Conservation (phyloP, 2,329 filamentous ascomycete species). For the Colletotrichum orchidophilum region DNA sequence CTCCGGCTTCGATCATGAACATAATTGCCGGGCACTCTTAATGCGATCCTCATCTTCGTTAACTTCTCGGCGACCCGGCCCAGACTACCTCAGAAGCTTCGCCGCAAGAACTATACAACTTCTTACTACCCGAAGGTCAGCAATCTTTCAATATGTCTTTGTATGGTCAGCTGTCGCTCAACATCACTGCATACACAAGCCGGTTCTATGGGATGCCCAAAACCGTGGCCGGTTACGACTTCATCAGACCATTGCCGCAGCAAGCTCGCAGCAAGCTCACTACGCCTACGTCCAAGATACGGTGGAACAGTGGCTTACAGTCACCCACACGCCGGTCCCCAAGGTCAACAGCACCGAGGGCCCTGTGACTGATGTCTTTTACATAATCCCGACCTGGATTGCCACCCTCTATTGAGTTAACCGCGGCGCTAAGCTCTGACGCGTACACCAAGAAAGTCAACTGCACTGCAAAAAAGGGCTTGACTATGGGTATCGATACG, state of each 20-base stretch:
- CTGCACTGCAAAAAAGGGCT: slow-evolving; percentile 42
- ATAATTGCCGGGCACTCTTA: slow-evolving; percentile 43
- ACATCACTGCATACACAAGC: slow-evolving; percentile 37
- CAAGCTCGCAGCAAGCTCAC: slow-evolving; percentile 38
- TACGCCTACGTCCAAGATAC: slow-evolving; percentile 43
- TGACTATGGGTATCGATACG: slow-evolving; percentile 45
- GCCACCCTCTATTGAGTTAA: slow-evolving; percentile 40
- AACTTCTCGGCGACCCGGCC: slow-evolving; percentile 48
- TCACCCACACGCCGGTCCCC: slow-evolving; percentile 23
- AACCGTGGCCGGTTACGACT: slow-evolving; percentile 37
- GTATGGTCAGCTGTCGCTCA: slow-evolving; percentile 34
- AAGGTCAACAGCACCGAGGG: slow-evolving; percentile 20
- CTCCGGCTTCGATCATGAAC: slow-evolving; percentile 40
- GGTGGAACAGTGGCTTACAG: slow-evolving; percentile 36
- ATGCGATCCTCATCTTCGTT: slow-evolving; percentile 48
- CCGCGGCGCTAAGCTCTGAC: slow-evolving; percentile 38
- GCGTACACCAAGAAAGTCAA: slow-evolving; percentile 38
- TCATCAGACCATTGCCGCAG: slow-evolving; percentile 39
- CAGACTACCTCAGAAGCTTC: slow-evolving; percentile 28
- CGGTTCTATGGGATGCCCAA: slow-evolving; percentile 41
- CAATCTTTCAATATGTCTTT: slow-evolving; percentile 31
- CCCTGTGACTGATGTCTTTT: slow-evolving; percentile 40
- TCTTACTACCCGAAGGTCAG: not conserved
- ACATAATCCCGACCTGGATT: slow-evolving; percentile 40
- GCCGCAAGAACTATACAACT: slow-evolving; percentile 4